phyloP scores from a whole-genome alignment of 2,329 filamentous ascomycete species.

The Tolypocladium album region DNA sequence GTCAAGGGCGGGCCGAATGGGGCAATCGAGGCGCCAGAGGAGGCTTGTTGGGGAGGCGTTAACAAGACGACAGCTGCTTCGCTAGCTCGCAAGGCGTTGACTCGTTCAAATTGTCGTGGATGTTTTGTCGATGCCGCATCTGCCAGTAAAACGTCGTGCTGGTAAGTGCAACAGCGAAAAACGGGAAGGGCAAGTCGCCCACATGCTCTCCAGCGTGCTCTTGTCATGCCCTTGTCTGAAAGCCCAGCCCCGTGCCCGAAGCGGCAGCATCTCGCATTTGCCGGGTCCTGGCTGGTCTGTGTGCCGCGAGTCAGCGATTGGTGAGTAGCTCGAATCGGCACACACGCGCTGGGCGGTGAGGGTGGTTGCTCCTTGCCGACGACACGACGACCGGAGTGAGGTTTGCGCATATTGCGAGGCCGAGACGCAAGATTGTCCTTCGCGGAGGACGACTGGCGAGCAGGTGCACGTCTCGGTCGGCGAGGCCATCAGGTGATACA shows the following conservation, averaged over 20 bases:
- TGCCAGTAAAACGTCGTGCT: no score
- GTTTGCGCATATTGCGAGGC: background rate
- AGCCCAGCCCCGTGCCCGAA: background rate
- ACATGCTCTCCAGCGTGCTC: no score
- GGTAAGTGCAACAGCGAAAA: background rate
- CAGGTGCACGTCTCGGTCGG: no score
- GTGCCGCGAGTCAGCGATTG: background rate
- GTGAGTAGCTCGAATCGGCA: background rate
- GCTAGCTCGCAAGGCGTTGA: background rate
- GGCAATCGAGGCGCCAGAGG: background rate
- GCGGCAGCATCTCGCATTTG: background rate
- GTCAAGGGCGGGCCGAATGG: background rate
- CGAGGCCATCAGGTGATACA: background rate
- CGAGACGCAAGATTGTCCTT: background rate
- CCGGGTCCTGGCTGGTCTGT: background rate
- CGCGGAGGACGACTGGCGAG: background rate
- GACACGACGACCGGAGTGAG: background rate
- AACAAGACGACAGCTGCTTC: background rate
- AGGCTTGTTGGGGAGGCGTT: background rate
- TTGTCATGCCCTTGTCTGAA: background rate
- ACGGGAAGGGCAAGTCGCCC: background rate
- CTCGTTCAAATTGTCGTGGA: background rate
- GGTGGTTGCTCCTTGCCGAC: background rate
- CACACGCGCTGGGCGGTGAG: background rate
- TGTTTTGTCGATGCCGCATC: no score